Conservation (phyloP, 148 eudicot species). For the Camellia japonica region DNA sequence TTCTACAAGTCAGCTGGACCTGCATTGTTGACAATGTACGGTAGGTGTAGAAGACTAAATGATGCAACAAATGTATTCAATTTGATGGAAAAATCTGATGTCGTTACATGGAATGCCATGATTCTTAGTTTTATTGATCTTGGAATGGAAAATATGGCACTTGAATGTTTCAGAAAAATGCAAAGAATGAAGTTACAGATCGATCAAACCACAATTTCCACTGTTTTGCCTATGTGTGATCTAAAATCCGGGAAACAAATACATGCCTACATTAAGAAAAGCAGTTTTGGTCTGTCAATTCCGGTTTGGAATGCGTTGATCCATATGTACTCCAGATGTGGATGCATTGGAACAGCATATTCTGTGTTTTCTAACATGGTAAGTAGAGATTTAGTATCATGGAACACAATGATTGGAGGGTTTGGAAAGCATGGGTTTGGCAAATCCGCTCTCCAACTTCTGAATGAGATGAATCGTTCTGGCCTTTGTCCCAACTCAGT, state of each 20-base stretch:
- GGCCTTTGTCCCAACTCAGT: conserved; percentile 35
- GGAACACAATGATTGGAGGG: conserved; percentile 58
- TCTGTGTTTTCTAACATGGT: conserved; percentile 40
- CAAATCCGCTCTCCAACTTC: conserved; percentile 34
- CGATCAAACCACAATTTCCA: conserved; percentile 40
- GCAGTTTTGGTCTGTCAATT: conserved; percentile 16
- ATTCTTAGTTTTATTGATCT: conserved; percentile 31
- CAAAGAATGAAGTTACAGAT: conserved; percentile 26
- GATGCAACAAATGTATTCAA: conserved; percentile 33
- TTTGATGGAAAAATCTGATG: conserved; percentile 48
- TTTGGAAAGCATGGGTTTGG: conserved; percentile 48
- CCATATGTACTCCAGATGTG: conserved; percentile 49
- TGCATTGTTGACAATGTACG: conserved; percentile 44
- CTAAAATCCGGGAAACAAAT: conserved; percentile 42
- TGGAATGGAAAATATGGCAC: conserved; percentile 32
- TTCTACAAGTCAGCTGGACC: conserved; percentile 51
- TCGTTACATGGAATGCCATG: conserved; percentile 53
- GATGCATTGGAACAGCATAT: conserved; percentile 30
- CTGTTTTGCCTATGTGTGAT: conserved; percentile 49
- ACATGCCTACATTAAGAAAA: conserved; percentile 37
- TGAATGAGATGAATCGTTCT: conserved; percentile 38
- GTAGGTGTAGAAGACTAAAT: conserved; percentile 28
- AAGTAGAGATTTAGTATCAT: conserved; percentile 37
- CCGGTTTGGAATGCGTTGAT: conserved; percentile 45
- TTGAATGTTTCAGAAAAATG: conserved; percentile 37